These are phyloP conservation scores for Aquilaria malaccensis DNA, from an alignment of 345 rosid species.

Conservation along the genomic window DNA sequence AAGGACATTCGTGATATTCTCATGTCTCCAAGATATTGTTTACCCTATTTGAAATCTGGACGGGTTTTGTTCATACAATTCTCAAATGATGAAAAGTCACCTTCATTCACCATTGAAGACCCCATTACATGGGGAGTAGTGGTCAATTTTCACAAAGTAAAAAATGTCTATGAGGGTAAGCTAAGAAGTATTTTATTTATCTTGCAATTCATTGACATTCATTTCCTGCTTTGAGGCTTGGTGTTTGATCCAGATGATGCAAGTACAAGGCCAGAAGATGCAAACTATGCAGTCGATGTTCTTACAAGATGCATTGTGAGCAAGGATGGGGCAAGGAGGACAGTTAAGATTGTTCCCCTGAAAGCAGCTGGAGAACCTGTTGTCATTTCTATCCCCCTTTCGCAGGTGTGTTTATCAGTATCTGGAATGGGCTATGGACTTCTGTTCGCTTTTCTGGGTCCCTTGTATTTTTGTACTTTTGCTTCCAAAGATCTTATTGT, in stretches of 20 bases:
- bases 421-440: not conserved
- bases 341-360: constrained; percentile 48
- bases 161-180: constrained; percentile 60
- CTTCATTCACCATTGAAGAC: constrained; percentile 65
- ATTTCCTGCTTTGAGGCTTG: not conserved
- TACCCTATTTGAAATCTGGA: constrained; percentile 79
- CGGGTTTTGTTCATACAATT: constrained; percentile 64
- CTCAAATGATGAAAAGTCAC: constrained; percentile 42
- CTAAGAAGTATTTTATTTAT: constrained; percentile 1
- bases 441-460: too few relatives aligned
- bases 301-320: constrained; percentile 80
- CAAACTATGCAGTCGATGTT: constrained; percentile 62
- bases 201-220: constrained; percentile 5
- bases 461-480: too few relatives aligned
- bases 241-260: constrained; percentile 56
- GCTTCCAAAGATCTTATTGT: too few relatives aligned
- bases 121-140: constrained; percentile 80
- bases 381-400: constrained; percentile 67
- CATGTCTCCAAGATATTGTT: constrained; percentile 72
- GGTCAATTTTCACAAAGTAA: constrained; percentile 64
- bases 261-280: constrained; percentile 65
- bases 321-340: constrained; percentile 63
- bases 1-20: constrained; percentile 71
- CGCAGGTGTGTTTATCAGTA: constrained; percentile 43
- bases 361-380: constrained; percentile 75